Base-by-base conservation (phyloP, 1,284 basidiomycete species). In the Amylostereum chailletii region DNA sequence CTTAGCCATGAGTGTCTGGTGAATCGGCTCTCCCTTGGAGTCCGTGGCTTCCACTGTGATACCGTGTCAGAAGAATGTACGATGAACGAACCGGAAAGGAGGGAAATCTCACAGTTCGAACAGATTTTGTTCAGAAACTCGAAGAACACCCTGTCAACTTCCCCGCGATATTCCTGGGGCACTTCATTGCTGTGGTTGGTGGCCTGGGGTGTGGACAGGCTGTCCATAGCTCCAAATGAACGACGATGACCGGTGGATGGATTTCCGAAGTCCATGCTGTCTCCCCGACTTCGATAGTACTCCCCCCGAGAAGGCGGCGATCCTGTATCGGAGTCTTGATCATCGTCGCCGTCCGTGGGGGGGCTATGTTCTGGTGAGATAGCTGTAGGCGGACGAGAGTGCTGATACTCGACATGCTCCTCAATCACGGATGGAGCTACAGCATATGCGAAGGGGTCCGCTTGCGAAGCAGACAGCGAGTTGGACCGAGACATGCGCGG, bases 1-100 rank as follows among this genome's bases (percentile, higher is more conserved):
- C 72, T 94, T 94, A 1, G 94, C 90, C 96, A 98, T 99, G 58
- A 99, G 76, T 39, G 94, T 94, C 70, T 99, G 96, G 66, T 99
- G 96, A 50, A 99, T 92, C 44, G 90, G 85, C 65, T 99, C 95
- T 51, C 96, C 96, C 65, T 97, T 96, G 45, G 81, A 77, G 64
- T 99, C 96, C 44, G 83, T 88, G 11, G 89, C 86, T 51, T 97
- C 93, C 66, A 98, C 93, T 95, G 60, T 46, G 55, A 59, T 57
- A 45, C 46, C 7, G 7, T 19, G 45, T 54, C 46, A 51, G 51
- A 51, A 19, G 32, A 34, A 51, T 38, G 42, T 33, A 47, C 51
- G n/a, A 51, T 34, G 46, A 48, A 45, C 41, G 43, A 46, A 29
- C 33, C 45, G 42, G 46, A 46, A 50, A n/a, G 47, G 36, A 48